Conservation (phyloP, 345 rosid genomes). For the Xanthoceras sorbifolium region DNA sequence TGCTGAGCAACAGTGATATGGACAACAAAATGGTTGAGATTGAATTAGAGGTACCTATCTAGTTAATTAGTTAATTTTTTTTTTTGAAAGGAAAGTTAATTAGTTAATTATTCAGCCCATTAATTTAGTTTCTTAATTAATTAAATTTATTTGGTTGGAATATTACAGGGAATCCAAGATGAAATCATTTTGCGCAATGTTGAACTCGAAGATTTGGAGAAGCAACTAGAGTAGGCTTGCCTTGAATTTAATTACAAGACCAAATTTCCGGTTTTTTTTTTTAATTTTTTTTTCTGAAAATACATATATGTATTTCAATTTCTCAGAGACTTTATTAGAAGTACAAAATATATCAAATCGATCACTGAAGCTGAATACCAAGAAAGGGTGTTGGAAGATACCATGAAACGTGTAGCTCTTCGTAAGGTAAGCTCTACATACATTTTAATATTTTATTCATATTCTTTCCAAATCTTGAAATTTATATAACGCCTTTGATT, state of each 20-base stretch:
- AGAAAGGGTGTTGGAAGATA: slow-evolving; percentile 18
- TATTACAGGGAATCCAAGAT: slow-evolving; percentile 17
- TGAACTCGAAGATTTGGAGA: slow-evolving; percentile 23
- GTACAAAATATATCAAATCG: slow-evolving; percentile 15
- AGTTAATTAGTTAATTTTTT: too few relatives aligned
- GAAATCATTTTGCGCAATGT: not conserved
- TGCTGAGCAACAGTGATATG: not conserved
- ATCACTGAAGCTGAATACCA: slow-evolving; percentile 13
- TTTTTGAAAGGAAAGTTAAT: too few relatives aligned
- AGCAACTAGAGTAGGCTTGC: slow-evolving; percentile 5
- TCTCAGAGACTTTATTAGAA: slow-evolving; percentile 2
- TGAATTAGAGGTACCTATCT: slow-evolving; percentile 8
- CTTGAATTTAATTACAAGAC: not conserved
- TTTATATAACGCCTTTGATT: too few relatives aligned
- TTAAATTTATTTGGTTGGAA: not conserved
- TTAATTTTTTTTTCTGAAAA: not conserved
- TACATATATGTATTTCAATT: not conserved
- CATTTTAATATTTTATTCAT: not conserved
- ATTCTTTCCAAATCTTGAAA: not conserved
- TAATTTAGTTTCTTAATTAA: too few relatives aligned
- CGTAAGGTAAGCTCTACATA: slow-evolving; percentile 20
- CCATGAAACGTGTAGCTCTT: slow-evolving; percentile 14
- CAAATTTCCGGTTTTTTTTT: not conserved
- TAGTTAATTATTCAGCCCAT: too few relatives aligned
- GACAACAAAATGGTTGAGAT: too few relatives aligned